Base-by-base conservation (phyloP, 345 rosid species). In the Salix dunnii region DNA sequence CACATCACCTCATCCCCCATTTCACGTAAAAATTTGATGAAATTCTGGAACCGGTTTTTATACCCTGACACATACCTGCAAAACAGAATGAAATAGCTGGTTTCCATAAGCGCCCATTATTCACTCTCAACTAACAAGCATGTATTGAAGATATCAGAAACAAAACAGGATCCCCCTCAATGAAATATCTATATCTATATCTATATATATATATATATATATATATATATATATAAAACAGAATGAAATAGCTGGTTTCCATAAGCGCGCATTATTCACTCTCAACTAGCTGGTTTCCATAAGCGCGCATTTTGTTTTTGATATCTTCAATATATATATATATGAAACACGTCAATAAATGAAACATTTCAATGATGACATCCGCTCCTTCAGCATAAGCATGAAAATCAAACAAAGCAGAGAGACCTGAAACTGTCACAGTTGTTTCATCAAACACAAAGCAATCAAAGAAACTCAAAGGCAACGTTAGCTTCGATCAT, bases 11-110 rank as follows among this genome's bases (percentile, higher is more conserved):
- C 99, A 80, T 96, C 99, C 62, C 98, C 99, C 97, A 93, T 90
- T 88, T 96, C 99, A 31, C 98, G 89, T 63, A 96, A 87, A 79
- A 91, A 91, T 81, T 81, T 93, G 73, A 96, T 96, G 75, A 96
- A 96, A 80, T 96, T 96, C 88, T 96, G 99, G 89, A 93, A 96
- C 62, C 99, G 89, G 80, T 96, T 96, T 74, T 96, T 96, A 76
- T 96, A 96, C 33, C 99, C 99, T 5, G 99, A 96, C 46, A 96
- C 92, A 84, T 96, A 96, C 23, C 99, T 96, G 97, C 84, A 81
- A 83, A 74, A 72, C 49, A 18, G 78, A 85, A 79, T 80, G n/a
- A 76, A 82, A 31, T 27, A 55, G 28, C 61, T n/a, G 23, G 62
- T 38, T 28, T 71, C 73, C 40, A 67, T 48, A 17, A 66, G 75